Evolutionary conservation across 306 rosid species (phyloP).

Genomic region (Quercus cerris): DNA sequence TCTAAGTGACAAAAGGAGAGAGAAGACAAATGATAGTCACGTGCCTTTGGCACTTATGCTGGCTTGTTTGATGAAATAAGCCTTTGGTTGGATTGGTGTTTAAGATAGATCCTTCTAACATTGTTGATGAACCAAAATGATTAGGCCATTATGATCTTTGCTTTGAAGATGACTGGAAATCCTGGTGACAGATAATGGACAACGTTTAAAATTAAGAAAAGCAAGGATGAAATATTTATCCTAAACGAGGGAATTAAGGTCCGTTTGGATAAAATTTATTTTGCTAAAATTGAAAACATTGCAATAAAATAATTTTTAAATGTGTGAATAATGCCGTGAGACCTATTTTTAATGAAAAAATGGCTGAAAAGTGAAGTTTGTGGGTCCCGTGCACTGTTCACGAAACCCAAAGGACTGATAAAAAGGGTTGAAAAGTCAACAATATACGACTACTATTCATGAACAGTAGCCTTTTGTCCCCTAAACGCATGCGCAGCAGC

Average conservation of each 20-base stretch:
- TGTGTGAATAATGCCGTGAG: too few species aligned
- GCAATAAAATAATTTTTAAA: too few species aligned
- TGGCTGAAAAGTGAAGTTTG: too few species aligned
- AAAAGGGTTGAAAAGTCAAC: too few species aligned
- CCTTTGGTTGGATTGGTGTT: not conserved
- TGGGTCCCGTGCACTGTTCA: too few species aligned
- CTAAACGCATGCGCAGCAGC: too few species aligned
- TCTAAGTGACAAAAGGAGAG: not conserved
- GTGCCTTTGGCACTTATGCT: not conserved
- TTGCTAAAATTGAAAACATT: too few species aligned
- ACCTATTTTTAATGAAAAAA: too few species aligned
- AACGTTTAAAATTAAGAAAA: not conserved
- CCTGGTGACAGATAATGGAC: not conserved
- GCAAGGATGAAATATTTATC: not conserved
- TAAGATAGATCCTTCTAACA: not conserved
- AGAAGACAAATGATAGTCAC: not conserved
- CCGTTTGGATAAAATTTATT: too few species aligned
- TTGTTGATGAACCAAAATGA: not conserved
- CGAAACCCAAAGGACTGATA: too few species aligned
- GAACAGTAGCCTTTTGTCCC: too few species aligned
- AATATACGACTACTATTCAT: too few species aligned
- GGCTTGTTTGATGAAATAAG: not conserved
- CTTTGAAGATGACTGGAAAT: not conserved
- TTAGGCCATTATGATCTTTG: not conserved
- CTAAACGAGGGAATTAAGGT: not conserved